Conservation (phyloP, 2,329 filamentous ascomycete species). For the Talaromyces islandicus region DNA sequence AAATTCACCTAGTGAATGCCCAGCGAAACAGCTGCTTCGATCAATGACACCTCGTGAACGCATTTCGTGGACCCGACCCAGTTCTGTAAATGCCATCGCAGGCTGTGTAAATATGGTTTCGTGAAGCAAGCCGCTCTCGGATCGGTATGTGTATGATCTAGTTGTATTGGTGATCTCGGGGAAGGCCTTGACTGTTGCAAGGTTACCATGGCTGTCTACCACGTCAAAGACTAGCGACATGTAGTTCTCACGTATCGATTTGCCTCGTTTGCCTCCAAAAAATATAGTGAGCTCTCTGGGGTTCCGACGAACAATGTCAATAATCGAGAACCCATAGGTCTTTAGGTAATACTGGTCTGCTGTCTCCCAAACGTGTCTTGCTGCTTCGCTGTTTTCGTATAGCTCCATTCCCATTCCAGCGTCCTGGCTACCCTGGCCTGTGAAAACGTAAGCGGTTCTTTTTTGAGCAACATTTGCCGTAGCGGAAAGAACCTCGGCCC, state of each 20-base stretch:
- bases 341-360: slow-evolving; percentile 97
- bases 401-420: slow-evolving; percentile 99
- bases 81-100: slow-evolving; percentile 96
- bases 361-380: slow-evolving; percentile 94
- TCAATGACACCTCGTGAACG: slow-evolving; percentile 92
- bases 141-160: slow-evolving; percentile 92
- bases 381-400: slow-evolving; percentile 86
- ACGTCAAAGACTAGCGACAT: slow-evolving; percentile 99
- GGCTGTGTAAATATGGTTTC: slow-evolving; percentile 98
- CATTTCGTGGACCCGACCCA: slow-evolving; percentile 99
- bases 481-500: slow-evolving; percentile 90
- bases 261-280: slow-evolving; percentile 92
- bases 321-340: slow-evolving; percentile 91
- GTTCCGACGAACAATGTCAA: slow-evolving; percentile 98
- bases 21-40: slow-evolving; percentile 92
- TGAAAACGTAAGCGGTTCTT: slow-evolving; percentile 94
- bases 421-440: slow-evolving; percentile 95
- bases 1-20: slow-evolving; percentile 97
- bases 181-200: slow-evolving; percentile 99
- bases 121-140: slow-evolving; percentile 86
- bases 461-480: slow-evolving; percentile 98
- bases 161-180: slow-evolving; percentile 93
- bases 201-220: slow-evolving; percentile 77
- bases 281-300: slow-evolving; percentile 97
- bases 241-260: slow-evolving; percentile 97